Base-by-base conservation (phyloP, 805 yeast species). In the Candida caryicola region DNA sequence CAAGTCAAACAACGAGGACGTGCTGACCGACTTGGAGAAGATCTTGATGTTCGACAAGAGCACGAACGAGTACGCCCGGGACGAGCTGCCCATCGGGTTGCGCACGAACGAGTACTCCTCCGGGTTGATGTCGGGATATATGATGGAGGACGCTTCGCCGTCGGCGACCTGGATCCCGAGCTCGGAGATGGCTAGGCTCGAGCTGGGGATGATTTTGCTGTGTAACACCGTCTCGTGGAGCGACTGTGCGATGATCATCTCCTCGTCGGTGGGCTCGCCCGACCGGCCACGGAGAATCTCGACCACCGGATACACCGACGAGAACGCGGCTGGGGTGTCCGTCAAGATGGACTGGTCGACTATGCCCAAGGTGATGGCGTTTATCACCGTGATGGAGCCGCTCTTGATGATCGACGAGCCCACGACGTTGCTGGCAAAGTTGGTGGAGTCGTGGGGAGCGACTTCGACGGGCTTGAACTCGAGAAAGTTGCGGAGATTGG, bases 211-310 rank as follows among this genome's bases (percentile, higher is more conserved):
- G 16, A 84, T 44, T 19, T 76, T 74, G 9, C 85, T 75, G 44
- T 79, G 80, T 32, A 75, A 59, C 4, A 87, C 55, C 4, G 76
- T 64, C 46, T 85, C 85, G 50, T 79, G 78, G 17, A 85, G 50
- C 41, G 66, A 66, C 56, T 86, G 95, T 1, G 86, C 76, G 15
- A 83, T 52, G 21, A 75, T 77, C 80, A 84, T 85, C 55, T 88
- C 96, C 60, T 88, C 95, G 49, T 81, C 85, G 1, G 90, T 79
- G 19, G 95, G 95, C 1, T 88, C 85, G 10, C 95, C 93, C 6
- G 65, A 56, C 37, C 87, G 70, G 21, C 95, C 95, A 37, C 89
- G 66, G 40, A 81, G 76, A 7, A 86, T 77, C 45, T 84, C 89
- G 5, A 88, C 87, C 12, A 82, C 79, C 0, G 95, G 91, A 54